Conservation (phyloP, 371 early-diverging fungal genomes). For the Phascolomyces articulosus region DNA sequence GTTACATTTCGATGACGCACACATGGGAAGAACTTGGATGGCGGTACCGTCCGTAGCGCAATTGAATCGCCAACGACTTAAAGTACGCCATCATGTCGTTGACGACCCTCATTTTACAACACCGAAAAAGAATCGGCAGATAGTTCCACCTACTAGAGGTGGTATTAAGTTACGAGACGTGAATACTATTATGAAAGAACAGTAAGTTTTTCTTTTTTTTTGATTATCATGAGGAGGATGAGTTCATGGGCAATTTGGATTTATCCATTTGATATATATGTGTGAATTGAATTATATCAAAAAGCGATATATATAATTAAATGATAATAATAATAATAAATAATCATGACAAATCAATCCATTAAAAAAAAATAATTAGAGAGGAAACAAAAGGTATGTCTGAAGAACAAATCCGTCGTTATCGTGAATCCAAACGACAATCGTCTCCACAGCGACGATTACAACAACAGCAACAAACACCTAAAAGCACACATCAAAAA, state of each 20-base stretch:
- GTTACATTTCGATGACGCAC: constrained; percentile 4
- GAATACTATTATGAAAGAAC: constrained; percentile 14
- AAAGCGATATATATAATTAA: background rate
- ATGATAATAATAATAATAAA: background rate
- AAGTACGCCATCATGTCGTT: constrained; percentile 18
- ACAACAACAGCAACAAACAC: background rate
- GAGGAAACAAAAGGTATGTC: constrained; percentile 8
- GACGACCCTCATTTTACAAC: constrained; percentile 14
- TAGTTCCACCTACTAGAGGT: constrained; percentile 17
- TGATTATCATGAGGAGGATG: too few species aligned
- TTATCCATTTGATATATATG: too few species aligned
- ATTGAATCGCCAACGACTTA: constrained; percentile 11
- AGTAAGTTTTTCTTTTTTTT: constrained; percentile 9
- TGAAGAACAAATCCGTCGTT: background rate
- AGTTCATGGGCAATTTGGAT: too few species aligned
- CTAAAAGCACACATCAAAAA: background rate
- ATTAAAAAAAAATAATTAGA: background rate
- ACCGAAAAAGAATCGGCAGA: constrained; percentile 4
- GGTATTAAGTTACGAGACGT: constrained; percentile 20
- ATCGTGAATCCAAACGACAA: background rate
- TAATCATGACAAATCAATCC: background rate
- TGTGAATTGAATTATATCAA: too few species aligned
- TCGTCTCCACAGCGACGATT: background rate
- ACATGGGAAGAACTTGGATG: constrained; percentile 11
- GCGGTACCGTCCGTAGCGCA: constrained; percentile 1